Evolutionary conservation across 2,329 filamentous ascomycete genomes (phyloP).

Genomic region (Monosporascus cannonballus): DNA sequence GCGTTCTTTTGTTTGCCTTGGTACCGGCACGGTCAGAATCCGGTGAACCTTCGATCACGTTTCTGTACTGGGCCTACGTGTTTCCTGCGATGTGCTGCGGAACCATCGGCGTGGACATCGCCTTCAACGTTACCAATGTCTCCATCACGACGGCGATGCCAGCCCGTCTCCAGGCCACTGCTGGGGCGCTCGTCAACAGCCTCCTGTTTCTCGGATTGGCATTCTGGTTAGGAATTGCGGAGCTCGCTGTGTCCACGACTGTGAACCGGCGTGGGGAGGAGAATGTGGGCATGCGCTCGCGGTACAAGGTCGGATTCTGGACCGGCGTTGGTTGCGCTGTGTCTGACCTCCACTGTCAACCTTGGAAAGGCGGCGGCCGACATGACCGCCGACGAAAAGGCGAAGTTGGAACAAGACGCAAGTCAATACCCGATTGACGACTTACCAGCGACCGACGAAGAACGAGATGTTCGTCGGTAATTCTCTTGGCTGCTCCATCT

Average conservation of each 20-base stretch:
- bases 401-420: slow-evolving; percentile 5
- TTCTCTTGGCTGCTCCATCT: too few relatives aligned
- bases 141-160: slow-evolving; percentile 72
- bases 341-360: slow-evolving; percentile 19
- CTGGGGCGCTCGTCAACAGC: slow-evolving; percentile 65
- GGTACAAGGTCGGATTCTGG: slow-evolving; percentile 27
- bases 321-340: slow-evolving; percentile 20
- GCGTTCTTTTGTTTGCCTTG: slow-evolving; percentile 57
- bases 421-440: background rate
- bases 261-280: slow-evolving; percentile 13
- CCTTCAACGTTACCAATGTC: slow-evolving; percentile 69
- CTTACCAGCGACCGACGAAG: too few relatives aligned
- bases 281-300: slow-evolving; percentile 13
- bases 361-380: slow-evolving; percentile 24
- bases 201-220: slow-evolving; percentile 67
- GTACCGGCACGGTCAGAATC: slow-evolving; percentile 49
- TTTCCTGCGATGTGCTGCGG: slow-evolving; percentile 65
- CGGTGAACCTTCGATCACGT: slow-evolving; percentile 23
- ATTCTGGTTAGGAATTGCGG: slow-evolving; percentile 63
- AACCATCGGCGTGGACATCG: slow-evolving; percentile 70
- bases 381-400: slow-evolving; percentile 26
- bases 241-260: slow-evolving; percentile 53
- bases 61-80: slow-evolving; percentile 65
- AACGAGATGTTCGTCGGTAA: too few relatives aligned
- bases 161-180: slow-evolving; percentile 60